These are phyloP conservation scores for Lanmaoa rubissima DNA, from an alignment of 768 basidiomycete species.

Conservation along the genomic window DNA sequence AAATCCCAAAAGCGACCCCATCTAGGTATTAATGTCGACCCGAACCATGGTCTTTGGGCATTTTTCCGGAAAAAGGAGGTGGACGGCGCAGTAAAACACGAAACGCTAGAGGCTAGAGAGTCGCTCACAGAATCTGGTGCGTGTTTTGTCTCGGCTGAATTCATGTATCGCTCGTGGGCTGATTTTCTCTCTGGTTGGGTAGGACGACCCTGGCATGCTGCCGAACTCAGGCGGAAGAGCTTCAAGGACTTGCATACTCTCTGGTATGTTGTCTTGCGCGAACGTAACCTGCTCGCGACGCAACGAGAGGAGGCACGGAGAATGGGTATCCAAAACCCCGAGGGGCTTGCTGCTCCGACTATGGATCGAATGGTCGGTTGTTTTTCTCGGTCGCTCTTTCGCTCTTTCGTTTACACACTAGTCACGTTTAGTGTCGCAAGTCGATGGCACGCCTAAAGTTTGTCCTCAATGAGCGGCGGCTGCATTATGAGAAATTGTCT, in stretches of 20 bases:
- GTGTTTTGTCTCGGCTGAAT: conserved; percentile 8
- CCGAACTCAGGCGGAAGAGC: conserved; percentile 85
- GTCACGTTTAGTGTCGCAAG: conserved; percentile 70
- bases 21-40: conserved; percentile 42
- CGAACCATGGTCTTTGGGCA: conserved; percentile 72
- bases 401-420: conserved; percentile 1
- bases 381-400: background rate
- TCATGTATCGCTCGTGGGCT: background rate
- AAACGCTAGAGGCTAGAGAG: conserved; percentile 41
- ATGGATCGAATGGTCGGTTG: conserved; percentile 46
- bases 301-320: conserved; percentile 78
- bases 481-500: conserved; percentile 60
- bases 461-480: conserved; percentile 84
- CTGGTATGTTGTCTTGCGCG: conserved; percentile 89
- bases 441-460: conserved; percentile 97
- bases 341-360: conserved; percentile 26
- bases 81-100: conserved; percentile 52
- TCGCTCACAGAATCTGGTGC: conserved; percentile 37
- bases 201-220: conserved; percentile 88
- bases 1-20: conserved; percentile 42
- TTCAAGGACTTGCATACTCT: conserved; percentile 93
- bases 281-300: conserved; percentile 87
- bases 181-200: conserved; percentile 7
- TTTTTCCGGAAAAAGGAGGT: conserved; percentile 67
- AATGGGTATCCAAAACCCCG: conserved; percentile 42